phyloP scores from a whole-genome alignment of 441 rosid species.

The Syzygium malaccense region DNA sequence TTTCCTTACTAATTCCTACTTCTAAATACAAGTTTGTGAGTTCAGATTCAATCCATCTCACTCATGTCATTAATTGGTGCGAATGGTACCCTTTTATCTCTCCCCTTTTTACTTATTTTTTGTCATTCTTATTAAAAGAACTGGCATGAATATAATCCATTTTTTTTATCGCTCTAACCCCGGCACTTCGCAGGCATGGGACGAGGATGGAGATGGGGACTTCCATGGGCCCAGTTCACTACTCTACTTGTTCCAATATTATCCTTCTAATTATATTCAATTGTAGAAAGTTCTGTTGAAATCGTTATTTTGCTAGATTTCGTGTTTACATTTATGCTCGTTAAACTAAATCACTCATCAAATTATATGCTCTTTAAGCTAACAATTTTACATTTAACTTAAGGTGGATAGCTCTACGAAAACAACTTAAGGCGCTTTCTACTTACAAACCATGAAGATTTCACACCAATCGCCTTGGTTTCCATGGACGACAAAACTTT shows the following conservation, averaged over 20 bases:
- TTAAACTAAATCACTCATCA: neutral
- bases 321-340: neutral
- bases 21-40: too few species aligned
- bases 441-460: fast-evolving
- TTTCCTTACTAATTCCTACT: neutral
- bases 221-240: neutral
- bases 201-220: neutral
- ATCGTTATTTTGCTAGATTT: neutral
- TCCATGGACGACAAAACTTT: fast-evolving
- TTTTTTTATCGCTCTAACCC: neutral
- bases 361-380: neutral
- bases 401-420: neutral
- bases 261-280: too few species aligned
- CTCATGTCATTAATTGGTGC: too few species aligned
- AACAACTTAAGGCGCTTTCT: neutral
- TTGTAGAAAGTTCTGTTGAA: neutral
- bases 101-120: neutral
- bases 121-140: neutral
- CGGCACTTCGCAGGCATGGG: neutral
- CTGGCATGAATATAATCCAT: too few species aligned
- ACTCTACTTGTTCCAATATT: too few species aligned
- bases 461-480: neutral
- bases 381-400: neutral
- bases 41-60: too few species aligned
- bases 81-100: neutral